These are phyloP conservation scores for Paraphaeosphaeria sporulosa DNA, from an alignment of 2,329 filamentous ascomycete species.

Conservation along the genomic window DNA sequence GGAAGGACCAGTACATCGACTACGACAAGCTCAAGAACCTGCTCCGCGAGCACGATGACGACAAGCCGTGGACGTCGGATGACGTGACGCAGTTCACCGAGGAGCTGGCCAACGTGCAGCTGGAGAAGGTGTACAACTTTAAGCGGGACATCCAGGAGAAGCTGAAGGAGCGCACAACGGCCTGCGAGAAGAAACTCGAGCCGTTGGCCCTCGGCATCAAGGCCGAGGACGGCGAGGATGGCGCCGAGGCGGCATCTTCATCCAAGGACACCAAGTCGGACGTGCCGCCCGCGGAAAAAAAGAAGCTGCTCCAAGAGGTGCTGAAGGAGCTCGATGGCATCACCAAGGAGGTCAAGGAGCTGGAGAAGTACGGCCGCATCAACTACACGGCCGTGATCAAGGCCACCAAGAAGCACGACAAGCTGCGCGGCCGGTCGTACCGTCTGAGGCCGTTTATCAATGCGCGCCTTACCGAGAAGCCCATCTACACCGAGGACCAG, in stretches of 20 bases:
- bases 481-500: slow-evolving; percentile 96
- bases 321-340: slow-evolving; percentile 84
- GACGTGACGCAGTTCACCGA: slow-evolving; percentile 95
- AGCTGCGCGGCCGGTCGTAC: slow-evolving; percentile 85
- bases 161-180: slow-evolving; percentile 80
- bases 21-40: slow-evolving; percentile 92
- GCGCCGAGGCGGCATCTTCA: slow-evolving; percentile 21
- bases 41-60: slow-evolving; percentile 72
- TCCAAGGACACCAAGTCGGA: slow-evolving; percentile 33
- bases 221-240: slow-evolving; percentile 33
- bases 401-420: slow-evolving; percentile 98
- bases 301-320: slow-evolving; percentile 71
- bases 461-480: slow-evolving; percentile 83
- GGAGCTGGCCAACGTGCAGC: slow-evolving; percentile 90
- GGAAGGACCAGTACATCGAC: slow-evolving; percentile 94
- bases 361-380: slow-evolving; percentile 93
- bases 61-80: slow-evolving; percentile 83
- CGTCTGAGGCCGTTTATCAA: slow-evolving; percentile 91
- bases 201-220: slow-evolving; percentile 56
- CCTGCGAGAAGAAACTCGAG: slow-evolving; percentile 71
- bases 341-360: slow-evolving; percentile 87
- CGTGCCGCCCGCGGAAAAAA: slow-evolving; percentile 51
- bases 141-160: slow-evolving; percentile 83
- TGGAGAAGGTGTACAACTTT: slow-evolving; percentile 93
- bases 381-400: slow-evolving; percentile 99